Evolutionary conservation across 768 basidiomycete genomes (phyloP).

Genomic region (Lentinus tigrinus): DNA sequence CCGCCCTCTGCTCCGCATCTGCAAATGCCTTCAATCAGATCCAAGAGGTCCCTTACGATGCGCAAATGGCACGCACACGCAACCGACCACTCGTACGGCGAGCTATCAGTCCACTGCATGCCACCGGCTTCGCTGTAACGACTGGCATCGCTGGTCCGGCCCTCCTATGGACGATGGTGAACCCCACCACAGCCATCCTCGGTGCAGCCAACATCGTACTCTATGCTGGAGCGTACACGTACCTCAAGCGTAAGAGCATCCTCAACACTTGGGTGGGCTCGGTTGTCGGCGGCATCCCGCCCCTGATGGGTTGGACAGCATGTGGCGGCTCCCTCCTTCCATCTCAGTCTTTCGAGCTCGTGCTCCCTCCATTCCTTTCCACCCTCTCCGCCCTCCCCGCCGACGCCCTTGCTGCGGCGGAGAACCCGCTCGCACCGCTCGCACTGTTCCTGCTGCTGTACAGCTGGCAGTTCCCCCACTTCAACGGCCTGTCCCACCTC

Average conservation of each 20-base stretch:
- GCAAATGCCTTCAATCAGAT: slow-evolving; percentile 96
- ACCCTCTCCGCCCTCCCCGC: slow-evolving; percentile 36
- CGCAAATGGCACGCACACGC: slow-evolving; percentile 92
- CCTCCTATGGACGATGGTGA: slow-evolving; percentile 79
- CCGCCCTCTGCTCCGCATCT: slow-evolving; percentile 86
- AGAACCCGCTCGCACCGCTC: slow-evolving; percentile 81
- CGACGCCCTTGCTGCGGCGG: slow-evolving; percentile 42
- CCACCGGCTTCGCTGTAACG: slow-evolving; percentile 69
- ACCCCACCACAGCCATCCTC: slow-evolving; percentile 80
- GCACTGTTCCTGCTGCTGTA: slow-evolving; percentile 83
- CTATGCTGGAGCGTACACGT: slow-evolving; percentile 92
- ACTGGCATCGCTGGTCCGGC: slow-evolving; percentile 80
- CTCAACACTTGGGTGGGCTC: slow-evolving; percentile 94
- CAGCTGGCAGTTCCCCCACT: slow-evolving; percentile 99
- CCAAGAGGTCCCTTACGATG: slow-evolving; percentile 93
- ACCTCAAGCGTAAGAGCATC: slow-evolving; percentile 79
- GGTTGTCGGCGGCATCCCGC: slow-evolving; percentile 89
- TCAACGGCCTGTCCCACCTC: slow-evolving; percentile 89
- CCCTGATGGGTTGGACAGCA: slow-evolving; percentile 98
- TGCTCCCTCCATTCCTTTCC: slow-evolving; percentile 61
- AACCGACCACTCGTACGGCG: slow-evolving; percentile 82
- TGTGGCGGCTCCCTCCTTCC: slow-evolving; percentile 80
- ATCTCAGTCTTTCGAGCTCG: slow-evolving; percentile 49
- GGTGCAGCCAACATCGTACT: slow-evolving; percentile 83
- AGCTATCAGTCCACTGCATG: slow-evolving; percentile 84